A percentile compares a stretch with the other conserved stretches of the same genome.
Evolutionary conservation across 2,329 filamentous ascomycete species (phyloP).

Genomic region (Taxawa tesnikishii): DNA sequence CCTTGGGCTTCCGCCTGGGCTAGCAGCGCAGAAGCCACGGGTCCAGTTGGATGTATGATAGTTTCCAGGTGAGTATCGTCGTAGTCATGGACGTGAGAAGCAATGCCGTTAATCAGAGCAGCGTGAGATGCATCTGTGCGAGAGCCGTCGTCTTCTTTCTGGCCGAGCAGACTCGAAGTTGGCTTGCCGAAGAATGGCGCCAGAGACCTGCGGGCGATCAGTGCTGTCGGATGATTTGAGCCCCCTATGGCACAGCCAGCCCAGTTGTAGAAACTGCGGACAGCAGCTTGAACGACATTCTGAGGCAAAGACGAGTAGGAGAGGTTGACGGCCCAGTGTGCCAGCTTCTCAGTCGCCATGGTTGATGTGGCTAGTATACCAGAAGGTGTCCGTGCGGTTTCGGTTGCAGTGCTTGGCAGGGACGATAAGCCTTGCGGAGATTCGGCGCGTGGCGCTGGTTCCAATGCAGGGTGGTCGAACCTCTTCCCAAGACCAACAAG

Average conservation of each 20-base stretch:
- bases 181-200: conserved; percentile 24
- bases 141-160: conserved; percentile 16
- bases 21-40: conserved; percentile 38
- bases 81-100: conserved; percentile 44
- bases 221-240: conserved; percentile 32
- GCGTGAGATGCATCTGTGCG: conserved; percentile 34
- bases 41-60: conserved; percentile 43
- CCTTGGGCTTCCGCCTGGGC: conserved; percentile 32
- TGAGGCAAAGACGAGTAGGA: conserved; percentile 27
- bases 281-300: conserved; percentile 30
- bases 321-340: conserved; percentile 34
- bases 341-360: conserved; percentile 16
- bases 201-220: conserved; percentile 24
- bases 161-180: conserved; percentile 25
- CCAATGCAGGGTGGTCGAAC: too few species aligned
- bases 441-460: too few species aligned
- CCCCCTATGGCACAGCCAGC: conserved; percentile 41
- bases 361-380: too few species aligned
- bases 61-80: conserved; percentile 45
- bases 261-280: conserved; percentile 42
- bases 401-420: too few species aligned
- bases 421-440: too few species aligned
- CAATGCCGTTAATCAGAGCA: conserved; percentile 42
- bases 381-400: too few species aligned
- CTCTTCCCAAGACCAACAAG: too few species aligned